phyloP scores from a whole-genome alignment of 2,329 filamentous ascomycete genomes.

The Colletotrichum zoysiae region DNA sequence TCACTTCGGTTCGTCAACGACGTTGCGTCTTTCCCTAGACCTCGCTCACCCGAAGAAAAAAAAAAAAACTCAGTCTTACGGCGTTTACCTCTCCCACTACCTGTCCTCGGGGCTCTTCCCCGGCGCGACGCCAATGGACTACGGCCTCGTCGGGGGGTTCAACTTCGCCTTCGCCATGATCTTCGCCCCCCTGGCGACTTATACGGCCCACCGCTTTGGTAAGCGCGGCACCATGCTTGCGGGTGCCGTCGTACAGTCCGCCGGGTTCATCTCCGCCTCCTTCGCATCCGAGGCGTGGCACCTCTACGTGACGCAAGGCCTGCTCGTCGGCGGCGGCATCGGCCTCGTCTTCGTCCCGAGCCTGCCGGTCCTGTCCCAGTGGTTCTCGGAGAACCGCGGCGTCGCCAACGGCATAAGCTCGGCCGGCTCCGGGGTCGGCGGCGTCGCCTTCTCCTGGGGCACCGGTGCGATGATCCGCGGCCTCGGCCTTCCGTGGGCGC shows the following conservation, averaged over 20 bases:
- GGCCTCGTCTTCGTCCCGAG: conserved; percentile 55
- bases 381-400: conserved; percentile 54
- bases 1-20: not conserved
- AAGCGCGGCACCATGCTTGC: conserved; percentile 45
- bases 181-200: conserved; percentile 16
- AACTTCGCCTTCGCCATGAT: conserved; percentile 31
- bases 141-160: not conserved
- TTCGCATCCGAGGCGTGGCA: conserved; percentile 35
- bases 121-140: not conserved
- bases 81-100: not conserved
- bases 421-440: conserved; percentile 56
- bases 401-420: conserved; percentile 55
- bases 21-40: not conserved
- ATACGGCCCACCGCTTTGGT: conserved; percentile 4
- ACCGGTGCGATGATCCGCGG: conserved; percentile 53
- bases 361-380: conserved; percentile 54
- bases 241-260: conserved; percentile 52
- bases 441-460: conserved; percentile 51
- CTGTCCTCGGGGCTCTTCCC: not conserved
- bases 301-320: conserved; percentile 55
- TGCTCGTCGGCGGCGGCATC: conserved; percentile 55
- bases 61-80: not conserved
- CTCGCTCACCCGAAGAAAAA: not conserved
- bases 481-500: conserved; percentile 52
- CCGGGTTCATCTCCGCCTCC: conserved; percentile 25